These are phyloP conservation scores for Fusarium pininemorale DNA, from an alignment of 2,329 filamentous ascomycete genomes.

Conservation along the genomic window DNA sequence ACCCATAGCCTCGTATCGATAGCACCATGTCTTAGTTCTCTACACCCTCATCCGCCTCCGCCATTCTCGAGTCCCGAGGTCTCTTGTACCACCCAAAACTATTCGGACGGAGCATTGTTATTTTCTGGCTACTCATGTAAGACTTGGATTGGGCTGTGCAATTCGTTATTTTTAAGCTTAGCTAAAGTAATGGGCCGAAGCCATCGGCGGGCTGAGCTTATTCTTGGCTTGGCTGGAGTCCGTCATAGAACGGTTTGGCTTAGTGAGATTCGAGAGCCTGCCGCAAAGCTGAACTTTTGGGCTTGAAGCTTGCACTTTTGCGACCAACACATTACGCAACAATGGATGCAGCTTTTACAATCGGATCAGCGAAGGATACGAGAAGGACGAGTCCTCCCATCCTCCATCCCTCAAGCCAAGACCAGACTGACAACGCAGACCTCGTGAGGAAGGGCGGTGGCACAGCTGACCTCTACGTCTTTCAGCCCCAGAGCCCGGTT, in stretches of 20 bases:
- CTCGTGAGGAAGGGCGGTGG: slow-evolving; percentile 1
- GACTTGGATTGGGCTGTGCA: not conserved
- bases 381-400: slow-evolving; percentile 5
- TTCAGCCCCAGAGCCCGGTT: slow-evolving; percentile 13
- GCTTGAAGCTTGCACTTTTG: not conserved
- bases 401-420: not conserved
- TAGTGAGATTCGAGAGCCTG: not conserved
- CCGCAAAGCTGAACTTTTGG: not conserved
- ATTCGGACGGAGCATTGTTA: not conserved
- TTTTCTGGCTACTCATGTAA: too few relatives aligned
- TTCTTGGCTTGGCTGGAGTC: not conserved
- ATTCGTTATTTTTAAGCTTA: not conserved
- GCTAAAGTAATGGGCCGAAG: not conserved
- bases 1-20: not conserved
- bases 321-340: not conserved
- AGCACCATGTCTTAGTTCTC: not conserved
- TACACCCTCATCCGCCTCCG: slow-evolving; percentile 1
- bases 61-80: not conserved
- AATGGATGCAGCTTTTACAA: not conserved
- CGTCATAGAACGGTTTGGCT: not conserved
- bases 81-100: not conserved
- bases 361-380: slow-evolving; percentile 4
- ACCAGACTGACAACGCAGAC: not conserved
- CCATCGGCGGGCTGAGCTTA: not conserved
- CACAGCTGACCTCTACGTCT: slow-evolving; percentile 20